Evolutionary conservation across 306 rosid genomes (phyloP).

Genomic region (Trifolium pratense): DNA sequence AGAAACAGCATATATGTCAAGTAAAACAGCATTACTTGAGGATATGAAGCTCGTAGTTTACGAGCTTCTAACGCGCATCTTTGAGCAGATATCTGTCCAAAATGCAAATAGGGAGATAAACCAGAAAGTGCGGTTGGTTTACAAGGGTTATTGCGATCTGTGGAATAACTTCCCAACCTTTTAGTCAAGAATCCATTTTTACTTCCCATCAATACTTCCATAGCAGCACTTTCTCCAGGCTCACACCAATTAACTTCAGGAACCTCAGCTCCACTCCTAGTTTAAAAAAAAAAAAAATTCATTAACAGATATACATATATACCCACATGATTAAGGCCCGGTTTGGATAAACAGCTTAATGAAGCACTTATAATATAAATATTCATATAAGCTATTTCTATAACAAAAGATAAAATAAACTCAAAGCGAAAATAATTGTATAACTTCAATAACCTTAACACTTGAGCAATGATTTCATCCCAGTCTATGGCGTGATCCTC

Average conservation of each 20-base stretch:
- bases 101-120: conserved; percentile 91
- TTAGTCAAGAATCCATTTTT: conserved; percentile 85
- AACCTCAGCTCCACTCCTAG: conserved; percentile 84
- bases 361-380: neutral
- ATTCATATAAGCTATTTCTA: neutral
- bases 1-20: too few species aligned
- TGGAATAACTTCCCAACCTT: conserved; percentile 68
- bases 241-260: conserved; percentile 90
- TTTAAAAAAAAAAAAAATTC: neutral
- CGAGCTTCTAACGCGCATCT: conserved; percentile 95
- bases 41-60: conserved; percentile 49
- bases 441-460: conserved; percentile 57
- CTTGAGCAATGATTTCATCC: conserved; percentile 69
- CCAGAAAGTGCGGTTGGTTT: conserved; percentile 81
- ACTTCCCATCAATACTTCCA: conserved; percentile 85
- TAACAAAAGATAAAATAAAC: too few species aligned
- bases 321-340: neutral
- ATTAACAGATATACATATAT: neutral
- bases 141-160: conserved; percentile 75
- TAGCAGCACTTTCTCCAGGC: conserved; percentile 83
- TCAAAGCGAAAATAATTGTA: too few species aligned
- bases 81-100: conserved; percentile 90
- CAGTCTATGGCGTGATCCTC: conserved; percentile 52
- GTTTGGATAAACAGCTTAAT: too few species aligned
- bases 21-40: conserved; percentile 61